phyloP scores from a whole-genome alignment of 208 protist species.

The Trypanosoma mega region DNA sequence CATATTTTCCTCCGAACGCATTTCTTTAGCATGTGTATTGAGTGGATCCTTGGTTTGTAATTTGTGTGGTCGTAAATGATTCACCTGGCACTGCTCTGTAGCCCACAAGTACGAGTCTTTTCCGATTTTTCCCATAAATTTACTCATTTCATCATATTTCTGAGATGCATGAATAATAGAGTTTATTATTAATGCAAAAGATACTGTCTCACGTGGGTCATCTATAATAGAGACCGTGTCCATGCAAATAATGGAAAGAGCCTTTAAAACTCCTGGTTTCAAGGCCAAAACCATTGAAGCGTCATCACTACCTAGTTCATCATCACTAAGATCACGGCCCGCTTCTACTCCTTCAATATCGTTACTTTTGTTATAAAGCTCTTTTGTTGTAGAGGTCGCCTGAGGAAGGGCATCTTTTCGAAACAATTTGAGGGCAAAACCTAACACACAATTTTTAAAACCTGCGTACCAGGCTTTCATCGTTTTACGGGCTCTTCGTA shows the following conservation, averaged over 20 bases:
- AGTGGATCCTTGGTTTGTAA: no score
- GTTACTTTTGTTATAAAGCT: not conserved
- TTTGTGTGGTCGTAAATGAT: no score
- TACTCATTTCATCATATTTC: conserved; percentile 8
- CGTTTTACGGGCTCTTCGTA: conserved; percentile 4
- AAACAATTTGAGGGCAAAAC: conserved; percentile 7
- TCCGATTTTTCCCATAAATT: conserved; percentile 16
- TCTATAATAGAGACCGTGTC: conserved; percentile 16
- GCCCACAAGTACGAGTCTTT: conserved; percentile 12
- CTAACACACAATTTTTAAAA: conserved; percentile 17
- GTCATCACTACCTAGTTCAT: conserved; percentile 4
- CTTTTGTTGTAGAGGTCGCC: conserved; percentile 14
- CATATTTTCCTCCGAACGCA: not conserved
- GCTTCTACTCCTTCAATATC: no score
- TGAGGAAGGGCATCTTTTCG: conserved; percentile 19
- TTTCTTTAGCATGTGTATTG: no score
- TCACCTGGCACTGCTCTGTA: not conserved
- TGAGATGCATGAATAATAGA: conserved; percentile 5
- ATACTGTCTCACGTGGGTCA: not conserved
- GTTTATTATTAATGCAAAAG: conserved; percentile 19
- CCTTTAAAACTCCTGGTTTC: conserved; percentile 2
- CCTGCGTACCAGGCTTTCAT: conserved; percentile 54
- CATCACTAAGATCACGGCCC: no score
- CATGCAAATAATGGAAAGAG: conserved; percentile 1
- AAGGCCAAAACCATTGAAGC: not conserved